Evolutionary conservation across 2,329 filamentous ascomycete genomes (phyloP), one percentile per base, ranked within the genome.

Genomic region (Phialophora tarda): DNA sequence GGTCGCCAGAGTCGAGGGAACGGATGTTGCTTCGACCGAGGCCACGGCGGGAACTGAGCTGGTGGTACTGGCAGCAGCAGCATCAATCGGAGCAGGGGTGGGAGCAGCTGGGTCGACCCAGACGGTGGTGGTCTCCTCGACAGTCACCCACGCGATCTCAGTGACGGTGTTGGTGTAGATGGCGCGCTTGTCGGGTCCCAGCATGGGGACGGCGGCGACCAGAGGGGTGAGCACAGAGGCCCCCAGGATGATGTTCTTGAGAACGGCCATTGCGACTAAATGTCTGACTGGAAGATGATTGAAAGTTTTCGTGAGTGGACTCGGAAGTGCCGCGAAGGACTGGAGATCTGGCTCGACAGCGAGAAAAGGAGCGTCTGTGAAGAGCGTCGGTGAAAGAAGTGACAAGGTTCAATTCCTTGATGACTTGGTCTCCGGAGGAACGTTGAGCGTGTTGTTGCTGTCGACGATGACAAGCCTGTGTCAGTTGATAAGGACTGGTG

Each of bases 101-200:
- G 61, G 44, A 58, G 55, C 47, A 23, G 65, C 30, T 2, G 62
- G 54, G 50, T 71, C 67, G 34, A 72, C 69, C 65, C 68, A 72
- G 63, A 73, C 58, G 26, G 71, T 73, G 69, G 66, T 65, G 34
- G 70, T 69, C 34, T 69, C 65, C 50, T 71, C 65, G 44, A 73
- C 63, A 10, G 71, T 73, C 17, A 70, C 64, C 62, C 66, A 71
- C 14, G 34, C 66, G 44, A 66, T 70, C 51, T 71, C 70, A 47
- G 70, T 72, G 34, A 69, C 66, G n/a, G 65, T 65, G 30, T 68
- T 61, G 48, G 65, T 71, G 30, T 62, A 60, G 54, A 69, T 56
- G 47, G 48, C 63, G 48, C 68, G 63, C 23, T 62, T 61, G 28
- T 56, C 56, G 11, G 12, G 8, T 55, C 53, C 53, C 24, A 56